A percentile compares a stretch with the other conserved stretches of the same genome.
These are phyloP conservation scores for Clarireedia sp. DNA, from an alignment of 2,329 filamentous ascomycete species.

Conservation along the genomic window DNA sequence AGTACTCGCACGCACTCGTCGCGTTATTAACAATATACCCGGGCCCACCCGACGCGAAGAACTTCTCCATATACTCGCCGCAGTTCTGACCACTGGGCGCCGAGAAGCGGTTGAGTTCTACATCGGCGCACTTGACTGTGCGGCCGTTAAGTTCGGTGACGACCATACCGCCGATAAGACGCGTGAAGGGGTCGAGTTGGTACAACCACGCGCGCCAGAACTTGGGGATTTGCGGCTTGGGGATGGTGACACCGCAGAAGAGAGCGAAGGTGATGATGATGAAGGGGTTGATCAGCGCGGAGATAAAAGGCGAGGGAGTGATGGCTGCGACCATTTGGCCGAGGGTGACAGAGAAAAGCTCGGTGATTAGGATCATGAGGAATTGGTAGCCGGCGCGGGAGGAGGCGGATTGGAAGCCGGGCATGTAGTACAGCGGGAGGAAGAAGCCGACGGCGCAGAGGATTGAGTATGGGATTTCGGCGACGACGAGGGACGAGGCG, in stretches of 20 bases:
- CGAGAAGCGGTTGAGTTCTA: constrained; percentile 60
- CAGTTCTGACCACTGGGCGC: constrained; percentile 60
- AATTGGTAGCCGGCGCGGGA: constrained; percentile 77
- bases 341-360: constrained; percentile 75
- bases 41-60: constrained; percentile 58
- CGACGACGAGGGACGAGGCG: constrained; percentile 66
- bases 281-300: constrained; percentile 73
- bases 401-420: constrained; percentile 57
- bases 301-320: constrained; percentile 72
- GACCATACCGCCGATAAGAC: constrained; percentile 72
- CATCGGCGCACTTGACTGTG: constrained; percentile 49
- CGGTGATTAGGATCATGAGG: constrained; percentile 74
- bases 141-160: constrained; percentile 66
- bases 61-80: constrained; percentile 65
- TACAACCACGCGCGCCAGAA: constrained; percentile 80
- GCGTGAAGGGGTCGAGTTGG: constrained; percentile 75
- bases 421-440: constrained; percentile 77
- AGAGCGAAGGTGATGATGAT: constrained; percentile 75
- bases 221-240: constrained; percentile 64
- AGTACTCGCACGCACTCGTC: constrained; percentile 68
- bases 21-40: constrained; percentile 65
- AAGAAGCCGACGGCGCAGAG: constrained; percentile 77
- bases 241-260: constrained; percentile 83
- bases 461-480: constrained; percentile 77
- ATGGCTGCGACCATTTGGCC: constrained; percentile 69